These are phyloP conservation scores for Viridothelium virens DNA, from an alignment of 495 filamentous ascomycete genomes.

Conservation along the genomic window DNA sequence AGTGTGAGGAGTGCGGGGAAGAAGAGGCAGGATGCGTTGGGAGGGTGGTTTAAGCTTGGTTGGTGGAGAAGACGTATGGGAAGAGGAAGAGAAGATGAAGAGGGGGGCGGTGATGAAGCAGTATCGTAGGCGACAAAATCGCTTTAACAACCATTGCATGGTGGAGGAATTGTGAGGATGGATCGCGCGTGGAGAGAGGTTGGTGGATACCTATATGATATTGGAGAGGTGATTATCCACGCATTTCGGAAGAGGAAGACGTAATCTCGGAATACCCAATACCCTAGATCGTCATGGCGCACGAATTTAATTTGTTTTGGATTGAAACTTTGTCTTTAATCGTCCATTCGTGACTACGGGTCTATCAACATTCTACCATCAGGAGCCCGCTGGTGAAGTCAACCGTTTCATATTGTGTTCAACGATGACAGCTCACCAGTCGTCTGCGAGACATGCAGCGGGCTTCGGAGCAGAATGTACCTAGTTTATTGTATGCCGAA, in stretches of 20 bases:
- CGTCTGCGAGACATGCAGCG: too few species aligned
- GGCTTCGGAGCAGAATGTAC: too few species aligned
- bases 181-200: background rate
- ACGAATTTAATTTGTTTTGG: background rate
- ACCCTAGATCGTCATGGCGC: background rate
- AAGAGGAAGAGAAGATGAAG: background rate
- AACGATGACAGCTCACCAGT: too few species aligned
- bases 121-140: too few species aligned
- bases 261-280: background rate
- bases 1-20: constrained; percentile 6
- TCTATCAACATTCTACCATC: too few species aligned
- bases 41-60: constrained; percentile 14
- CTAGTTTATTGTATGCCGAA: background rate
- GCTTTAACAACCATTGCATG: too few species aligned
- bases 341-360: too few species aligned
- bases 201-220: background rate
- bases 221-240: background rate
- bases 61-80: constrained; percentile 13
- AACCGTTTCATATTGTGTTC: too few species aligned
- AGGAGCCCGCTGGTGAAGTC: too few species aligned
- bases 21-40: constrained; percentile 14
- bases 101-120: background rate
- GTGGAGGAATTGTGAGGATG: too few species aligned
- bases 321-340: background rate
- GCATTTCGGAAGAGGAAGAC: background rate